Conservation (phyloP, 2,329 filamentous ascomycete species). For the Gaeumannomyces tritici region DNA sequence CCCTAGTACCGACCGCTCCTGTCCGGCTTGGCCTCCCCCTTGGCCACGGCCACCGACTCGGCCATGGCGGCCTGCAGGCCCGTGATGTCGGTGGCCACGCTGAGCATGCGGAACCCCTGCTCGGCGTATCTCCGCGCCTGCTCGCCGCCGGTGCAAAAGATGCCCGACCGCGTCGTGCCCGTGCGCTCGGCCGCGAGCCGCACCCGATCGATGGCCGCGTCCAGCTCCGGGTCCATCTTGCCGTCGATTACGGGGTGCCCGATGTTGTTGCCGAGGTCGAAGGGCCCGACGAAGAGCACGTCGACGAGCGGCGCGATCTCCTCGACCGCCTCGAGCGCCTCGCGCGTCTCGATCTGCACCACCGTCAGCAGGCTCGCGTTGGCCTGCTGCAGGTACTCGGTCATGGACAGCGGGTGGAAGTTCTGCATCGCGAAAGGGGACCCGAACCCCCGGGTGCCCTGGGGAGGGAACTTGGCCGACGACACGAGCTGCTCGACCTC, state of each 20-base stretch:
- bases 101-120: conserved; percentile 53
- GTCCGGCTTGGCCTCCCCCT: conserved; percentile 25
- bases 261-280: conserved; percentile 56
- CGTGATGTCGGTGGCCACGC: conserved; percentile 45
- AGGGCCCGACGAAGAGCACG: conserved; percentile 56
- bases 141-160: conserved; percentile 46
- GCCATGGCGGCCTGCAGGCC: conserved; percentile 35
- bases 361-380: conserved; percentile 51
- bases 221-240: conserved; percentile 47
- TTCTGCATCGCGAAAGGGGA: conserved; percentile 44
- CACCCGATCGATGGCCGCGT: conserved; percentile 48
- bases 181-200: conserved; percentile 47
- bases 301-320: conserved; percentile 56
- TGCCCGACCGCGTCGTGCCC: conserved; percentile 60
- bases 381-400: conserved; percentile 46
- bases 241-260: conserved; percentile 52
- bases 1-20: conserved; percentile 31
- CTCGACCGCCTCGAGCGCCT: conserved; percentile 50
- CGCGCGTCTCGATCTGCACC: conserved; percentile 58
- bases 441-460: conserved; percentile 44
- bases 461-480: conserved; percentile 46
- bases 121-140: conserved; percentile 45
- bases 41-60: conserved; percentile 35
- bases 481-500: conserved; percentile 39
- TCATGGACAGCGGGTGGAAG: conserved; percentile 34